These are phyloP conservation scores for Nigrograna mackinnonii DNA, from an alignment of 2,329 filamentous ascomycete genomes.

Conservation along the genomic window DNA sequence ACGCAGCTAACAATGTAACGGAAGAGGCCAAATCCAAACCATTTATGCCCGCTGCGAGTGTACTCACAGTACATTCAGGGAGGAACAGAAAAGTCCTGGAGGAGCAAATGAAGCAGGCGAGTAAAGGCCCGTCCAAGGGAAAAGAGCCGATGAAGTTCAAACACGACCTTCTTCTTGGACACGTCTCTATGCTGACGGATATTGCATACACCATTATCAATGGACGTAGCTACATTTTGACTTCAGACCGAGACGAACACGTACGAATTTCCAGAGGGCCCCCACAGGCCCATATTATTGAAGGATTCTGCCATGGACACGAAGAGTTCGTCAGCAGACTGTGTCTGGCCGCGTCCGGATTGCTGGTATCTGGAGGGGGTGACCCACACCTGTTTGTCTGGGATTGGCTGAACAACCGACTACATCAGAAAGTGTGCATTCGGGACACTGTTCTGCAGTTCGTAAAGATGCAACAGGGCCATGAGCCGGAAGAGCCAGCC, in stretches of 20 bases:
- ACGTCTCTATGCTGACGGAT: slow-evolving; percentile 93
- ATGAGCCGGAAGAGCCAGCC: slow-evolving; percentile 8
- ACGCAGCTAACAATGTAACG: slow-evolving; percentile 1
- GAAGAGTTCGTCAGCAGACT: slow-evolving; percentile 80
- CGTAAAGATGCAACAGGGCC: slow-evolving; percentile 18
- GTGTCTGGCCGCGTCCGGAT: slow-evolving; percentile 64
- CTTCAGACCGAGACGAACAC: slow-evolving; percentile 76
- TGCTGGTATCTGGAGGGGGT: slow-evolving; percentile 84
- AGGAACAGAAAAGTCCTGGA: slow-evolving; percentile 62
- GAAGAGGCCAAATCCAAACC: not conserved
- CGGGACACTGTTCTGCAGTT: slow-evolving; percentile 24
- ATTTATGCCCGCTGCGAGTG: slow-evolving; percentile 58
- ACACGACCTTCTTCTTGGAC: slow-evolving; percentile 79
- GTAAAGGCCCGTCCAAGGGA: slow-evolving; percentile 45
- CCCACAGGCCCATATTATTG: slow-evolving; percentile 85
- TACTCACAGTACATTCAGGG: slow-evolving; percentile 64
- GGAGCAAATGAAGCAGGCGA: slow-evolving; percentile 56
- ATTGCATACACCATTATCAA: slow-evolving; percentile 58
- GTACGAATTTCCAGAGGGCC: slow-evolving; percentile 83
- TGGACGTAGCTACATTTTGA: slow-evolving; percentile 65
- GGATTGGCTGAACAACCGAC: slow-evolving; percentile 69
- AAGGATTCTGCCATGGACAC: slow-evolving; percentile 88
- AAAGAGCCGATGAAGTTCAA: slow-evolving; percentile 65
- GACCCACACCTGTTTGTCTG: slow-evolving; percentile 79
- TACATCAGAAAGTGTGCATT: slow-evolving; percentile 58